phyloP scores from a whole-genome alignment of 164 flowering plant species.

The Amborella trichopoda region DNA sequence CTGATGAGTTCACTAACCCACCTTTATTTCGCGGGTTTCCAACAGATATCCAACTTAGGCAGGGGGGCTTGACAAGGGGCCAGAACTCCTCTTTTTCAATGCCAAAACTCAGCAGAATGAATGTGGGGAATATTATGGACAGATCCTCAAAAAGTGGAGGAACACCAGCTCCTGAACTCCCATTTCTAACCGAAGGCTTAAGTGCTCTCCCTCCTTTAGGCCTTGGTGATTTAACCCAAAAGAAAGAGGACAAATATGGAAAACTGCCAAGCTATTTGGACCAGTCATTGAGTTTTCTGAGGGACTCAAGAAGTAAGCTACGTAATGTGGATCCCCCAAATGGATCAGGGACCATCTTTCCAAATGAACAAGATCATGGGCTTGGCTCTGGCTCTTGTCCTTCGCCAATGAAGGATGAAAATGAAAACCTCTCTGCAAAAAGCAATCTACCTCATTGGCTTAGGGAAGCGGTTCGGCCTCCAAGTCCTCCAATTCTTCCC shows the following conservation, averaged over 20 bases:
- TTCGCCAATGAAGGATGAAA: constrained; percentile 22
- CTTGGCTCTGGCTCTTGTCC: constrained; percentile 12
- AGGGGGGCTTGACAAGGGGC: constrained; percentile 20
- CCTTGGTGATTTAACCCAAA: constrained; percentile 23
- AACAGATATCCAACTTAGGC: constrained; percentile 84
- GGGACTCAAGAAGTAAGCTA: constrained; percentile 18
- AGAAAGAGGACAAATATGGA: constrained; percentile 16
- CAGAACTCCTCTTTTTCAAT: not conserved
- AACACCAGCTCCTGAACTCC: too few relatives aligned
- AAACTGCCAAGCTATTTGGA: constrained; percentile 36
- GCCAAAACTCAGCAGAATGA: not conserved
- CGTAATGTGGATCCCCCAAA: constrained; percentile 21
- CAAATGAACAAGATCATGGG: constrained; percentile 13
- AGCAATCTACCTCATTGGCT: constrained; percentile 97
- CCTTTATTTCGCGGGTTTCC: constrained; percentile 42
- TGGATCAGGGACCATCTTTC: not conserved
- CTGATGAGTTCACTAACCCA: constrained; percentile 17
- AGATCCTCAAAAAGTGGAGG: too few relatives aligned
- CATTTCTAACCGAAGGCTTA: too few relatives aligned
- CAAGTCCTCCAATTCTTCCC: constrained; percentile 51
- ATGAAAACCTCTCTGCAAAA: constrained; percentile 29
- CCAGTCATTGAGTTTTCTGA: constrained; percentile 24
- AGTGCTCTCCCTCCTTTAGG: too few relatives aligned
- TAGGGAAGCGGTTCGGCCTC: constrained; percentile 72
- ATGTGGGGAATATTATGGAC: not conserved